Base-by-base conservation (phyloP, 1,139 yeast genomes). In the Lodderomyces elongisporus region DNA sequence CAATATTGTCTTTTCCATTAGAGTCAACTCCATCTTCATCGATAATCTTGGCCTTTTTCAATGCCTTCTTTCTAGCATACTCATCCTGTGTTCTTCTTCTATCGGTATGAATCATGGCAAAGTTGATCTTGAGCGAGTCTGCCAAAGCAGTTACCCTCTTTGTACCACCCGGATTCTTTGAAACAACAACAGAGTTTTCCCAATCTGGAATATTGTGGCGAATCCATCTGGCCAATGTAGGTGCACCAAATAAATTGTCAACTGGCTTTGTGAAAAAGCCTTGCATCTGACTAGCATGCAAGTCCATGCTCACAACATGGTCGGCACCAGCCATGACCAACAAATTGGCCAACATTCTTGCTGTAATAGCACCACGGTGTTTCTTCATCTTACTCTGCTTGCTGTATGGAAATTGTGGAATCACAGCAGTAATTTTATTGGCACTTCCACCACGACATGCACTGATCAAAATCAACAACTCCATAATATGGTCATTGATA, bases 401-500 rank as follows among this genome's bases (percentile, higher is more conserved):
- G 17, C 96, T 87, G 63, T 93, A 93, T 17, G 98, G 98, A 57
- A 89, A 93, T 58, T 88, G 94, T 1, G 99, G 99, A 35, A 93
- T 80, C 25, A 93, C 97, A 6, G 96, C 97, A 14, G 98, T 91
- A 56, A 91, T 87, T 56, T 89, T 88, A 49, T 87, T 84, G 14
- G 99, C 98, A 10, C 95, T 84, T 14, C 98, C 99, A 38, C 97
- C 96, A 49, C 89, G 79, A 62, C 97, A 91, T 18, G 97, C 98
- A 29, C 94, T 80, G 27, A 91, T 89, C 49, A 93, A 72, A 42
- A 93, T 89, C 52, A 93, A 71, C 45, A 93, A 67, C 61, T 93
- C 98, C 98, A 93, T 93, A 38, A 93, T 85, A 52, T 88, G 94
- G 55, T 93, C 97, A 54, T 93, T 93, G 45, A 91, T 81, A 35